Conservation (phyloP, 75 land plant genomes). For the Isoetes taiwanensis region DNA sequence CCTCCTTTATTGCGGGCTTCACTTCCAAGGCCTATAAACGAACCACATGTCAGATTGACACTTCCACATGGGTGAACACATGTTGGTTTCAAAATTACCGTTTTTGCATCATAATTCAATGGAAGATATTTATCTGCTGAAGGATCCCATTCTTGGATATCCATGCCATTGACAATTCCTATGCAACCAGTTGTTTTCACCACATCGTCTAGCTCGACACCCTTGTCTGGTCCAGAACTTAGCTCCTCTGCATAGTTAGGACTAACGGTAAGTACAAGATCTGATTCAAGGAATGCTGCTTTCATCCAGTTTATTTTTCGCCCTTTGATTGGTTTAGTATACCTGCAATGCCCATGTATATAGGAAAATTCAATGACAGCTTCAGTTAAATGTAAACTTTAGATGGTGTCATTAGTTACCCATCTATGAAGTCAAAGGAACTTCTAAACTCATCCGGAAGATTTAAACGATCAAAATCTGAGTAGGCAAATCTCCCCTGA, state of each 20-base stretch:
- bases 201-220: slow-evolving; percentile 55
- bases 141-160: slow-evolving; percentile 93
- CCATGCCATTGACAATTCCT: slow-evolving; percentile 94
- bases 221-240: slow-evolving; percentile 46
- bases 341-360: slow-evolving; percentile 38
- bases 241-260: slow-evolving; percentile 83
- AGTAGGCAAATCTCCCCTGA: slow-evolving; percentile 73
- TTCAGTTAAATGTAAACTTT: background rate
- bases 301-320: slow-evolving; percentile 98
- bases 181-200: slow-evolving; percentile 28
- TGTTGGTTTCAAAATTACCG: slow-evolving; percentile 33
- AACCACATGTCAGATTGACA: background rate
- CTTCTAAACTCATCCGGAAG: slow-evolving; percentile 63
- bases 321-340: slow-evolving; percentile 76
- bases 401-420: too few species aligned
- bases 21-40: slow-evolving; percentile 53
- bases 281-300: slow-evolving; percentile 69
- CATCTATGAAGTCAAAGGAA: slow-evolving; percentile 86
- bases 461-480: slow-evolving; percentile 55
- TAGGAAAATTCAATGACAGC: too few species aligned
- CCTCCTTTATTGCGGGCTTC: slow-evolving; percentile 59
- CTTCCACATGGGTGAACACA: background rate
- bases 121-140: slow-evolving; percentile 58
- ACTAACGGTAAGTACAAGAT: slow-evolving; percentile 70
- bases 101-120: slow-evolving; percentile 55